A percentile compares a stretch with the other conserved stretches of the same genome.
phyloP scores from a whole-genome alignment of 495 filamentous ascomycete species.

The Evansstolkia leycettana region DNA sequence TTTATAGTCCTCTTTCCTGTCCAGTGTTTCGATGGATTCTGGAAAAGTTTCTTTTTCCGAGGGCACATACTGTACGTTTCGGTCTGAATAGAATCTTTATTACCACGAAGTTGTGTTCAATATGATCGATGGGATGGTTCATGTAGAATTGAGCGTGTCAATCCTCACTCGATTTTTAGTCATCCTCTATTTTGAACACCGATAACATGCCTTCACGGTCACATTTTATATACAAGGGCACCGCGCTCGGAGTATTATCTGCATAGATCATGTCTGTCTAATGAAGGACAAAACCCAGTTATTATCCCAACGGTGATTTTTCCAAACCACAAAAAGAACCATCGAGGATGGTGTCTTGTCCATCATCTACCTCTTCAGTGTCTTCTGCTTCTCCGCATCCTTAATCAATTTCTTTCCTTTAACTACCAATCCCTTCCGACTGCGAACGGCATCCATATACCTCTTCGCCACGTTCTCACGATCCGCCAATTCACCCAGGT shows the following conservation, averaged over 20 bases:
- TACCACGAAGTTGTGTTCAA: no score
- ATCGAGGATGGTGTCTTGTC: background rate
- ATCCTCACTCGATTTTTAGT: no score
- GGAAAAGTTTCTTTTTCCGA: conserved; percentile 8
- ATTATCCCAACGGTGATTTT: background rate
- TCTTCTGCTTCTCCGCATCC: conserved; percentile 98
- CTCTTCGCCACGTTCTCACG: conserved; percentile 88
- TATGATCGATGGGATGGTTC: no score
- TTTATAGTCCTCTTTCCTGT: conserved; percentile 1
- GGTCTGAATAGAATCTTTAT: no score
- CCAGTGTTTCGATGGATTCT: conserved; percentile 3
- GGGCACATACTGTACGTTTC: conserved; percentile 13
- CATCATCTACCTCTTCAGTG: conserved; percentile 67
- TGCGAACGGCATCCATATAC: conserved; percentile 84
- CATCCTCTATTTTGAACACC: no score
- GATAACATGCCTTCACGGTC: no score
- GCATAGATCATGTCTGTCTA: no score
- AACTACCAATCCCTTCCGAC: conserved; percentile 76
- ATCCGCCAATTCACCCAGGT: conserved; percentile 87
- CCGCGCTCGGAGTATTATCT: no score
- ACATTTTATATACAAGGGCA: no score
- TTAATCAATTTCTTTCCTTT: conserved; percentile 65
- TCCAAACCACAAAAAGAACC: background rate
- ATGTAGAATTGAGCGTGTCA: no score
- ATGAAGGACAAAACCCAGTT: no score